Percentiles rank a stretch among this genome's conserved stretches.
Evolutionary conservation across 495 filamentous ascomycete genomes (phyloP).

Genomic region (Talaromyces thailandensis): DNA sequence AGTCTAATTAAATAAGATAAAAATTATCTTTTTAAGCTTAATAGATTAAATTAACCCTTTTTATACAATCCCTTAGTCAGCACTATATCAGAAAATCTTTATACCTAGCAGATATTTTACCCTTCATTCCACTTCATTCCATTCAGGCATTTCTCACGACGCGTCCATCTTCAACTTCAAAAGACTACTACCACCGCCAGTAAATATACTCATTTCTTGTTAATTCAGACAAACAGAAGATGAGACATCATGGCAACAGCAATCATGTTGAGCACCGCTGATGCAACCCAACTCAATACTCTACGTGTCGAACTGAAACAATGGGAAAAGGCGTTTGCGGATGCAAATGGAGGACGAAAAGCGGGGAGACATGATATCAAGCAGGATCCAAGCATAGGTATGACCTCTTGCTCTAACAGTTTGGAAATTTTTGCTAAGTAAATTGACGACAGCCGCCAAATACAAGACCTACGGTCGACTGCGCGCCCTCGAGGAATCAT

Average conservation of each 20-base stretch:
- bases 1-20: too few relatives aligned
- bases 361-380: slow-evolving; percentile 83
- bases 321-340: slow-evolving; percentile 76
- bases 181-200: background rate
- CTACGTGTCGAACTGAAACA: slow-evolving; percentile 71
- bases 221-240: background rate
- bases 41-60: too few relatives aligned
- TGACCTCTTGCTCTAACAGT: background rate
- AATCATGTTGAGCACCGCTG: slow-evolving; percentile 16
- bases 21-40: too few relatives aligned
- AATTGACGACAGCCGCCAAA: slow-evolving; percentile 53
- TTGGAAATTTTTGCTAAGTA: too few relatives aligned
- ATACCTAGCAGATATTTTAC: too few relatives aligned
- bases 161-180: background rate
- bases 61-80: too few relatives aligned
- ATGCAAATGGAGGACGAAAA: slow-evolving; percentile 61
- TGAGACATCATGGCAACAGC: slow-evolving; percentile 20
- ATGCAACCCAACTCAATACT: slow-evolving; percentile 18
- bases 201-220: background rate
- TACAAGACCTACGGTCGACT: slow-evolving; percentile 84
- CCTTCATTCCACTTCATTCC: too few relatives aligned
- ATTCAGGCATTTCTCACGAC: background rate
- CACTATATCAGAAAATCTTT: too few relatives aligned
- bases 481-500: slow-evolving; percentile 43
- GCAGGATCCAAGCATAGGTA: slow-evolving; percentile 72